Evolutionary conservation across 1,284 basidiomycete genomes (phyloP), one percentile per base, ranked within the genome.

Genomic region (Ustilago cynodontis): DNA sequence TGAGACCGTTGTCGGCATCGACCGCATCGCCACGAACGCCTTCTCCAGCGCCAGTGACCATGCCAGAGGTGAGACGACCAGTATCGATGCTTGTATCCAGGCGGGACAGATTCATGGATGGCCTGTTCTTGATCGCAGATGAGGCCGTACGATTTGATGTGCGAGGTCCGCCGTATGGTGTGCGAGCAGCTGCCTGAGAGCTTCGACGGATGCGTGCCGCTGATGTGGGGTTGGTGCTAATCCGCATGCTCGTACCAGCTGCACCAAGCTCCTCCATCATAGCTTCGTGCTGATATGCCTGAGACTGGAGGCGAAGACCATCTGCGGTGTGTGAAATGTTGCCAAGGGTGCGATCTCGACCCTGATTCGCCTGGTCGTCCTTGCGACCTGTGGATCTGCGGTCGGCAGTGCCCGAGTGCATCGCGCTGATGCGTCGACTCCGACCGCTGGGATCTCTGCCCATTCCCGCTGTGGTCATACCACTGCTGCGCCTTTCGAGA

Each of bases 321-420:
- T 77, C 75, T 45, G 64, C 71, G 20, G 71, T 77, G 31, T 77
- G 75, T 13, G 75, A 72, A 50, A 77, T 68, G 47, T 73, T 73
- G 59, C 64, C 67, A 7, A 77, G 55, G 5, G 75, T 72, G 54
- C 71, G 70, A 52, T 77, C 75, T 33, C 75, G 65, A 14, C 55
- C 60, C 41, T 70, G 71, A 11, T 28, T 54, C 16, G 59, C 41
- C 10, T 59, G 64, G 1, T 67, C 71, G 8, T 77, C 71, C 29
- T 63, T 66, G n/a, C 71, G 64, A 29, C 65, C 58, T 14, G 58
- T 58, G 3, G 66, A 55, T 33, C 75, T 61, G 5, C 70, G 70
- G n/a, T 77, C 75, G 9, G 51, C 13, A 14, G 57, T 47, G 13
- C 66, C 70, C 13, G 70, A 47, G 43, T 77, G 75, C 67, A 77